Conservation (phyloP, 2,329 filamentous ascomycete genomes). For the Lasiodiplodia hormozganensis region DNA sequence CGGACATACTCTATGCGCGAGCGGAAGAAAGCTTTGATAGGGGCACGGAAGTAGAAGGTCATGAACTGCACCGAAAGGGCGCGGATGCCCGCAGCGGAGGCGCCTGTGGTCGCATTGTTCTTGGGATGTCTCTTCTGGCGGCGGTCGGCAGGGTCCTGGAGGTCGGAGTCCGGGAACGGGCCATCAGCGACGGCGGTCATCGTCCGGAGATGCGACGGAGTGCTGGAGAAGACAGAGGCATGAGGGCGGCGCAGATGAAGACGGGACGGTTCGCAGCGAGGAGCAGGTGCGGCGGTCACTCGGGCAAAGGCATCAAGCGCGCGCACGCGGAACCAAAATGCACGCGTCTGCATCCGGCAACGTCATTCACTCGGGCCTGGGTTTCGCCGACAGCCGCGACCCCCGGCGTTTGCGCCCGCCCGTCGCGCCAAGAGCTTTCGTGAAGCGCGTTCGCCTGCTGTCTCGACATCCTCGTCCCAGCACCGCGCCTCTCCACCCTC, state of each 20-base stretch:
- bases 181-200: conserved; percentile 47
- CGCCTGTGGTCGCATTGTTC: conserved; percentile 70
- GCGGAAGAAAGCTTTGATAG: conserved; percentile 91
- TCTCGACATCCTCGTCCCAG: conserved; percentile 19
- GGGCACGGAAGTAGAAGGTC: conserved; percentile 87
- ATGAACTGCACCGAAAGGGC: conserved; percentile 78
- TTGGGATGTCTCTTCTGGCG: conserved; percentile 53
- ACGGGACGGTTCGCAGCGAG: not conserved
- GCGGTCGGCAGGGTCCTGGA: conserved; percentile 23
- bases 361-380: conserved; percentile 21
- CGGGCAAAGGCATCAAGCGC: conserved; percentile 6
- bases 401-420: not conserved
- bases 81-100: conserved; percentile 84
- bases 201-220: conserved; percentile 39
- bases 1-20: conserved; percentile 81
- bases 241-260: conserved; percentile 17
- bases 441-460: conserved; percentile 29
- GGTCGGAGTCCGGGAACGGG: conserved; percentile 29
- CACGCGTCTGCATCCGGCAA: not conserved
- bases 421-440: conserved; percentile 28
- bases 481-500: conserved; percentile 29
- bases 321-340: conserved; percentile 16
- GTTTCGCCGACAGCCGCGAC: conserved; percentile 12
- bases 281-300: conserved; percentile 22
- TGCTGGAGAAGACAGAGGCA: conserved; percentile 18